Evolutionary conservation across 1,284 basidiomycete species (phyloP).

Genomic region (Puccinia triticina): DNA sequence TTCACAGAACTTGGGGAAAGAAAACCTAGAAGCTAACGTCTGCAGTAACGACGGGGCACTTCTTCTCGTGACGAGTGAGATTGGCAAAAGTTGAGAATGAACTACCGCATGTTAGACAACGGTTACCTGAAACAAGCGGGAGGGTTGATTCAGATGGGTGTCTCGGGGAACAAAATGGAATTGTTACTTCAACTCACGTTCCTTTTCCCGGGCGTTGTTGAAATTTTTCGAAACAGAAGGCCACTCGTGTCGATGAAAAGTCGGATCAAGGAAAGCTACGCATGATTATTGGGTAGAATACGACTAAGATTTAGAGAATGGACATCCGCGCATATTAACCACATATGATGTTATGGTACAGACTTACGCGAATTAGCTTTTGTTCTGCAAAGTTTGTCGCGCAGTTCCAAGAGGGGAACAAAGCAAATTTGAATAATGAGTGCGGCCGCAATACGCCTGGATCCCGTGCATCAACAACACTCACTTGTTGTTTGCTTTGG

Average conservation of each 20-base stretch:
- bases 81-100: slow-evolving; percentile 52
- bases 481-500: slow-evolving; percentile 15
- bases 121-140: slow-evolving; percentile 38
- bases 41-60: slow-evolving; percentile 14
- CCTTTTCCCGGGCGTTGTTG: slow-evolving; percentile 8
- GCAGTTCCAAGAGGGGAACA: background rate
- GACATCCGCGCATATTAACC: background rate
- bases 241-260: background rate
- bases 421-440: background rate
- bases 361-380: slow-evolving; percentile 2
- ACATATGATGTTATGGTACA: background rate
- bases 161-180: background rate
- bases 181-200: slow-evolving; percentile 17
- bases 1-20: background rate
- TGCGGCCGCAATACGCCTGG: background rate
- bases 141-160: background rate
- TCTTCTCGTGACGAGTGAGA: slow-evolving; percentile 51
- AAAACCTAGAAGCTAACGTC: background rate
- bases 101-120: slow-evolving; percentile 51
- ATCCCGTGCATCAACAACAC: background rate
- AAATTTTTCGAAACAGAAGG: slow-evolving; percentile 3
- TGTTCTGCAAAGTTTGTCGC: background rate
- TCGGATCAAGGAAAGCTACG: background rate
- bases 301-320: background rate
- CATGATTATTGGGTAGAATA: background rate